phyloP scores from a whole-genome alignment of 1,139 yeast genomes.

The Scheffersomyces cryptocercus region DNA sequence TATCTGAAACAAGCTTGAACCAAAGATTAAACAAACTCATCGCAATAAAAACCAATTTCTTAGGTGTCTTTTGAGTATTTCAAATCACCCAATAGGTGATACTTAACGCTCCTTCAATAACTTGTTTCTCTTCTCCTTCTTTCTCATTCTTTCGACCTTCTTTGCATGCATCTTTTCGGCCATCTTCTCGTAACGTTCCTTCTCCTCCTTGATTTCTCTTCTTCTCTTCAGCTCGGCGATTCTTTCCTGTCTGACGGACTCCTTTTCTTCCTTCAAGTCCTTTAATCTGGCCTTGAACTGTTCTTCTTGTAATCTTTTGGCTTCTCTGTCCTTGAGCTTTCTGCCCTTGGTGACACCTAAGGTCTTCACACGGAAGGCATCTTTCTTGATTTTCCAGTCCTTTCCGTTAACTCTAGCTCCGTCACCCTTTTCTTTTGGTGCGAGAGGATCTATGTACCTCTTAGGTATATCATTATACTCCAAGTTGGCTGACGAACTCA shows the following conservation, averaged over 20 bases:
- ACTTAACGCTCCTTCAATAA: slow-evolving; percentile 64
- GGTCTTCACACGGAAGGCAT: slow-evolving; percentile 25
- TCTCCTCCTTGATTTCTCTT: slow-evolving; percentile 69
- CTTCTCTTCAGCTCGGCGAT: slow-evolving; percentile 60
- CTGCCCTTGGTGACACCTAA: slow-evolving; percentile 15
- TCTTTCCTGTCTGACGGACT: slow-evolving; percentile 48
- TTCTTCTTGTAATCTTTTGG: slow-evolving; percentile 39
- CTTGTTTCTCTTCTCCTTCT: slow-evolving; percentile 81
- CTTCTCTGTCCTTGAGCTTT: slow-evolving; percentile 31
- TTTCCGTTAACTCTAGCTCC: slow-evolving; percentile 28
- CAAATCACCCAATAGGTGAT: not conserved
- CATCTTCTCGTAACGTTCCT: slow-evolving; percentile 68
- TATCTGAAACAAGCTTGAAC: not conserved
- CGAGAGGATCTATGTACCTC: slow-evolving; percentile 22
- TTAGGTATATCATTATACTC: slow-evolving; percentile 20
- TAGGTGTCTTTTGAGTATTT: not conserved
- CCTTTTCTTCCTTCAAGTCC: slow-evolving; percentile 63
- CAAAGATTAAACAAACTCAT: no score
- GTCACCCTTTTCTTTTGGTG: slow-evolving; percentile 23
- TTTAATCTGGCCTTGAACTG: slow-evolving; percentile 55
- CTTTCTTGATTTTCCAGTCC: slow-evolving; percentile 28
- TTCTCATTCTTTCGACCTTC: slow-evolving; percentile 75
- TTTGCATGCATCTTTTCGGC: slow-evolving; percentile 77
- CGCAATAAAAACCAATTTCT: not conserved
- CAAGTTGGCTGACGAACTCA: slow-evolving; percentile 11